Base-by-base conservation (phyloP, 2,329 filamentous ascomycete genomes). In the Talaromyces islandicus region DNA sequence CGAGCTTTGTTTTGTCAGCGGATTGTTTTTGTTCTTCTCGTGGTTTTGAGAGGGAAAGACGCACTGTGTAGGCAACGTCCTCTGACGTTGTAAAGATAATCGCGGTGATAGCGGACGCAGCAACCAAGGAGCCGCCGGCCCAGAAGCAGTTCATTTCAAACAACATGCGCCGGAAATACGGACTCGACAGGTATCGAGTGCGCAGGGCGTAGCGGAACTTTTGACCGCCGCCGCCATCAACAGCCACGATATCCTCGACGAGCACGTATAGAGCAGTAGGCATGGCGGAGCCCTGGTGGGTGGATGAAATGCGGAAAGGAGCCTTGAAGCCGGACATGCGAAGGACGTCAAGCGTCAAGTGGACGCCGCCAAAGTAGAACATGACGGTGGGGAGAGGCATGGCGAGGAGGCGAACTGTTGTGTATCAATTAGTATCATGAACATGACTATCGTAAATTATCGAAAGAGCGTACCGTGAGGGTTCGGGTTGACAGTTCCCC, bases 191-290 rank as follows among this genome's bases (percentile, higher is more conserved):
- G 63, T 85, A 85, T 63, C 83, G 74, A 43, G 75, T 78, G 55
- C 79, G 73, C 21, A 85, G 67, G 0, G 79, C 79, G 65, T 79
- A 75, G 51, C 83, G 76, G 64, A 81, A 86, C 2, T 74, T 78
- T 60, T 80, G 77, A 1, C 83, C 83, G 10, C 84, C 86, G 3
- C 80, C 81, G 21, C 85, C 86, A 67, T 89, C 87, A 46, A 89
- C 87, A 4, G 84, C 85, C 14, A 88, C 81, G 25, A 88, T 80
- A 66, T 89, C 87, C 71, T 89, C 87, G 27, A 88, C 83, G 30
- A 89, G 78, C 55, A 86, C 87, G 65, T 87, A 86, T 1, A 83
- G 79, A 2, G 84, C 81, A 0, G 87, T 87, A 3, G 82, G 79
- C 60, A 88, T 82, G 5, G 71, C 74, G 17, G 78, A 79, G 19